Evolutionary conservation across 2,329 filamentous ascomycete species (phyloP).

Genomic region (Sphaerulina vaccinii): DNA sequence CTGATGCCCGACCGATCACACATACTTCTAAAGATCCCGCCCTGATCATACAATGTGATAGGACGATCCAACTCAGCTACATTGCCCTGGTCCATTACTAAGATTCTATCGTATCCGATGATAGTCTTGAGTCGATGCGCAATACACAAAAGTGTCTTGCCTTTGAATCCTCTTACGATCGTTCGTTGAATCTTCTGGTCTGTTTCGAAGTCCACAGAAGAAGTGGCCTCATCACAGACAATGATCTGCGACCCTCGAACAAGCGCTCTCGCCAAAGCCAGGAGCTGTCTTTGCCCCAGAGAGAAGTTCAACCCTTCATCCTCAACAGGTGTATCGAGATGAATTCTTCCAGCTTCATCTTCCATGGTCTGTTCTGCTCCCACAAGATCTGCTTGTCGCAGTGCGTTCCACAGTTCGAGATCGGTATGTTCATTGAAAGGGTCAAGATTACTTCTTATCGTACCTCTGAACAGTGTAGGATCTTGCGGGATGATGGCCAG

Average conservation of each 20-base stretch:
- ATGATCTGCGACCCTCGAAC: conserved; percentile 88
- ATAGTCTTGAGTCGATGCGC: conserved; percentile 91
- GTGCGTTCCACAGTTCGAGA: conserved; percentile 72
- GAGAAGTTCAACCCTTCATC: conserved; percentile 97
- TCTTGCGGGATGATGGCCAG: conserved; percentile 79
- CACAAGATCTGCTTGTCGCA: conserved; percentile 74
- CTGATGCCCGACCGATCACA: conserved; percentile 81
- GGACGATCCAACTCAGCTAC: conserved; percentile 88
- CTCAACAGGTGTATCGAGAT: conserved; percentile 81
- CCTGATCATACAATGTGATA: conserved; percentile 66
- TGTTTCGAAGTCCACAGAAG: conserved; percentile 90
- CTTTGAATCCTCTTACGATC: conserved; percentile 79
- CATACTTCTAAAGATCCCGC: conserved; percentile 84
- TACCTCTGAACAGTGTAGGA: conserved; percentile 78
- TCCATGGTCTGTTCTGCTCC: conserved; percentile 49
- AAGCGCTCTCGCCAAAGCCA: conserved; percentile 88
- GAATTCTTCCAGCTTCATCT: conserved; percentile 60
- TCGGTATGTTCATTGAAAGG: conserved; percentile 78
- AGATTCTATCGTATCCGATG: conserved; percentile 87
- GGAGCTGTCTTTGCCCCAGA: conserved; percentile 88
- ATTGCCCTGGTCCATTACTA: conserved; percentile 86
- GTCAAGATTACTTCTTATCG: conserved; percentile 75
- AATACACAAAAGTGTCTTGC: conserved; percentile 87
- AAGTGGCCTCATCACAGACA: conserved; percentile 94
- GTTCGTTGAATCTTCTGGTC: conserved; percentile 92